Base-by-base conservation (phyloP, 495 filamentous ascomycete species). In the Cercophora newfieldiana region DNA sequence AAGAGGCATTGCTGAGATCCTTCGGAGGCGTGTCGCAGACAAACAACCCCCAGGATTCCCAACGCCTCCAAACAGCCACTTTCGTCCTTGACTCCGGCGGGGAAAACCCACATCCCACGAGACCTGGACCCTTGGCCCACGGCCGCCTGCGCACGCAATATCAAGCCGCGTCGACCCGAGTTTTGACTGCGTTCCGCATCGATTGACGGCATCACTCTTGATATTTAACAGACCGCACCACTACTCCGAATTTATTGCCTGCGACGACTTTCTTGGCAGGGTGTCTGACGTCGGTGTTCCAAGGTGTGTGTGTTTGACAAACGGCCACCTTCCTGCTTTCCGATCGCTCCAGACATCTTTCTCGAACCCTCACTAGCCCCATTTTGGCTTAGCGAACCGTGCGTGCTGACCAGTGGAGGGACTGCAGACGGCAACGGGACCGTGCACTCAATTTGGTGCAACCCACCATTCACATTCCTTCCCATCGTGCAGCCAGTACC, bases 101-200 rank as follows among this genome's bases (percentile, higher is more conserved):
- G 66, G 59, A 25, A 59, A 30, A 30, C 37, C 33, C 59, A 48
- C 37, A 14, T 16, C 37, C n/a, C n/a, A n/a, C n/a, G 37, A 8
- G 37, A 44, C n/a, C 25, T 16, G 29, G 22, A 33, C 25, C 14
- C 25, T 69, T n/a, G n/a, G 50, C 59, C 57, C 60, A 60, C 61
- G 55, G 57, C 64, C 65, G 50, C 59, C 68, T 63, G 59, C 55
- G 59, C 14, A 26, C 44, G 61, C 64, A 70, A 68, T 68, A 67
- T 70, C 64, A 58, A 66, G 51, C 69, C 66, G 66, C 49, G 16
- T 61, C 18, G 37, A 56, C 48, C 65, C 53, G 55, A 29, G 51
- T 70, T 64, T 53, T 55, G 49, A 28, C 21, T 49, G 26, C 22
- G 21, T 12, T 14, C 29, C 16, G 56, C 18, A 54, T 59, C 54